Evolutionary conservation across 1,139 yeast genomes (phyloP).

Genomic region (Taphrina sp.): DNA sequence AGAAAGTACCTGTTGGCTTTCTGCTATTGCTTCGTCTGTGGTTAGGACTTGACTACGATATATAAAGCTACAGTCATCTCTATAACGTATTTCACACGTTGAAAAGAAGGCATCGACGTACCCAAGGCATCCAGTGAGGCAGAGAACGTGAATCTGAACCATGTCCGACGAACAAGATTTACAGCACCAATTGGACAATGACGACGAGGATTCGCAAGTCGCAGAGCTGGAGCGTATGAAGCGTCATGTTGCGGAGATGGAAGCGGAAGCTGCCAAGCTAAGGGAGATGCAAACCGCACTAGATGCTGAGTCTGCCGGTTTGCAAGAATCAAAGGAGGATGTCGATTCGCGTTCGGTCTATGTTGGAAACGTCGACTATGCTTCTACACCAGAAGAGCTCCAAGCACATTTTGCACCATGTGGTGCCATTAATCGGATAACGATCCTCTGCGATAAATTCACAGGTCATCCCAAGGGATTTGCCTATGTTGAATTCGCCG

Average conservation of each 20-base stretch:
- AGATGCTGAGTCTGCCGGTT: constrained; percentile 49
- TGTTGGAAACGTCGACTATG: constrained; percentile 84
- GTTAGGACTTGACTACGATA: no score
- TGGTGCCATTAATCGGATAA: constrained; percentile 80
- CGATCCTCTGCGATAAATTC: constrained; percentile 67
- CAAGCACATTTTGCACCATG: constrained; percentile 72
- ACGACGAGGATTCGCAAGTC: constrained; percentile 19
- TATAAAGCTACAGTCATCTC: no score
- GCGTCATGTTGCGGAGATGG: constrained; percentile 49
- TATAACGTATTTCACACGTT: no score
- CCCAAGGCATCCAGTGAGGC: no score
- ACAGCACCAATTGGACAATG: constrained; percentile 23
- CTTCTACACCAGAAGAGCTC: constrained; percentile 73
- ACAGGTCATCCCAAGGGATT: constrained; percentile 83
- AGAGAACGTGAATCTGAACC: no score
- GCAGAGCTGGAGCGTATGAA: constrained; percentile 40
- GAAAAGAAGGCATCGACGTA: no score
- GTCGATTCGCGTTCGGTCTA: constrained; percentile 77
- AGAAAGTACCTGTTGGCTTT: no score
- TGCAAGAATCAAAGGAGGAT: constrained; percentile 54
- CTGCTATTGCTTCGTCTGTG: no score
- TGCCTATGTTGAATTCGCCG: constrained; percentile 79
- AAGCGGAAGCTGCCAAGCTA: constrained; percentile 55
- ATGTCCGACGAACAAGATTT: constrained; percentile 19
- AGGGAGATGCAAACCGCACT: constrained; percentile 55